These are phyloP conservation scores for Xylaria sp. DNA, from an alignment of 2,329 filamentous ascomycete species.

Conservation along the genomic window DNA sequence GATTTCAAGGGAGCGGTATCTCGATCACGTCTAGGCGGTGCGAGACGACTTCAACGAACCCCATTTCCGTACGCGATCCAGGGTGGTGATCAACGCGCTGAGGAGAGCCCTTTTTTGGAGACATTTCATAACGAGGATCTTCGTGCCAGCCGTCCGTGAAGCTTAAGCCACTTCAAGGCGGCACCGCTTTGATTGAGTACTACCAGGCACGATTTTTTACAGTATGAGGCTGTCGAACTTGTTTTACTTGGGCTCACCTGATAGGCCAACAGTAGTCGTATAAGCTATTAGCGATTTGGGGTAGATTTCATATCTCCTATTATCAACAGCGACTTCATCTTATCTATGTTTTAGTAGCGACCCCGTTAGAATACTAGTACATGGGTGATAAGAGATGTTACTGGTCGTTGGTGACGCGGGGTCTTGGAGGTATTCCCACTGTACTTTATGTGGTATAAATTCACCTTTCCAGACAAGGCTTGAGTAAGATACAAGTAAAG, in stretches of 20 bases:
- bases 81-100: neutral
- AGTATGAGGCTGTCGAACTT: neutral
- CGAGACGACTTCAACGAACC: neutral
- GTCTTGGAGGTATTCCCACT: neutral
- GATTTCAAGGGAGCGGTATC: neutral
- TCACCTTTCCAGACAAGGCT: no score
- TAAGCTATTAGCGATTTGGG: constrained; percentile 12
- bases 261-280: neutral
- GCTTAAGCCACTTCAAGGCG: neutral
- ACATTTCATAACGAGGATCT: neutral
- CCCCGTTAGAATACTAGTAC: neutral
- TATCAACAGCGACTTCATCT: constrained; percentile 16
- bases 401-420: neutral
- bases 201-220: neutral
- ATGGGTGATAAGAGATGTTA: neutral
- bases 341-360: constrained; percentile 5
- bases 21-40: neutral
- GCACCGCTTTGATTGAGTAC: neutral
- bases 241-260: neutral
- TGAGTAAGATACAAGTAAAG: neutral
- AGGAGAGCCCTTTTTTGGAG: neutral
- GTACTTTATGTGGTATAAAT: neutral
- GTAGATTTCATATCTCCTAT: constrained; percentile 1
- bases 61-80: neutral
- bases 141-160: neutral